Percentiles rank a stretch among this genome's conserved stretches.
Evolutionary conservation across 1,284 basidiomycete species (phyloP).

Genomic region (Sporisorium iseilematis-ciliati): DNA sequence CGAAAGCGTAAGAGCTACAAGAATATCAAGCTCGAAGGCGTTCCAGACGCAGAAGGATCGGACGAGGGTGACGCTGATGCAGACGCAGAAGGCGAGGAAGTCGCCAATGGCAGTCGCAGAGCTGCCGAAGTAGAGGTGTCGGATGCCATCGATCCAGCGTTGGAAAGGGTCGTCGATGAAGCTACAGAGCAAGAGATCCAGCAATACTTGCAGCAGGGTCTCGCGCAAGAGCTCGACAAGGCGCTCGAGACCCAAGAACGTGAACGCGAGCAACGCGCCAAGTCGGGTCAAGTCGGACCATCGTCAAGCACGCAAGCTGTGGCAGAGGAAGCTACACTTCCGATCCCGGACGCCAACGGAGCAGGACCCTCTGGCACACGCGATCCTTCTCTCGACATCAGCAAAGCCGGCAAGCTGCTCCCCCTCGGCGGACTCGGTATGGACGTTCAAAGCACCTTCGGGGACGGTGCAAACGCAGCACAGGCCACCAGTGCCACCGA

Average conservation of each 20-base stretch:
- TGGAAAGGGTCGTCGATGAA: constrained; percentile 62
- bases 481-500: constrained; percentile 22
- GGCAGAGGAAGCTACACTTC: constrained; percentile 4
- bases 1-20: constrained; percentile 70
- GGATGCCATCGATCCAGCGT: constrained; percentile 41
- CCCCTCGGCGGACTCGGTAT: constrained; percentile 57
- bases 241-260: constrained; percentile 57
- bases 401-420: constrained; percentile 44
- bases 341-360: constrained; percentile 36
- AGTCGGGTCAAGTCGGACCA: constrained; percentile 28
- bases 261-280: constrained; percentile 54
- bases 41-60: constrained; percentile 25
- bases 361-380: constrained; percentile 27
- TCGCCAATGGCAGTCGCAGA: constrained; percentile 47
- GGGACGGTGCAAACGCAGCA: constrained; percentile 15
- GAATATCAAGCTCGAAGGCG: constrained; percentile 39
- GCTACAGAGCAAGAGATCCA: constrained; percentile 63
- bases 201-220: constrained; percentile 54
- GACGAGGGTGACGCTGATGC: constrained; percentile 55
- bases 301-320: not conserved
- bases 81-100: constrained; percentile 73
- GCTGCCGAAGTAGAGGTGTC: constrained; percentile 10
- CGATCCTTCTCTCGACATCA: constrained; percentile 37
- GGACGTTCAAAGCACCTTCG: constrained; percentile 46
- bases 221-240: constrained; percentile 54